These are phyloP conservation scores for Ophiostoma sp. DNA, from an alignment of 2,329 filamentous ascomycete genomes.

Conservation along the genomic window DNA sequence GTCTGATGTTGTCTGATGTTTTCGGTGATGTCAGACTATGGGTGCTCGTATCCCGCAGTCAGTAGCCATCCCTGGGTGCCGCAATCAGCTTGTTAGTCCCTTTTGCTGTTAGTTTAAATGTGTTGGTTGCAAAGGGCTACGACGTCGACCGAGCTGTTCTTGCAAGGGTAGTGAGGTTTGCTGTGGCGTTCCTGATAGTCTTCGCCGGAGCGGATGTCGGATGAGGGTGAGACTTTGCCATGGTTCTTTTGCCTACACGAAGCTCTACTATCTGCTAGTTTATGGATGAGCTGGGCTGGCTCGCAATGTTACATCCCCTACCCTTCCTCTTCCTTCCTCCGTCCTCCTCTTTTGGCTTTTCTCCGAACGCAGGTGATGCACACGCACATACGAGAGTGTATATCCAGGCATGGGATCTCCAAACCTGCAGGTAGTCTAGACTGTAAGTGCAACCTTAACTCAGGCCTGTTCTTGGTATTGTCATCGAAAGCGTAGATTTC, in stretches of 20 bases:
- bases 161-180: too few relatives aligned
- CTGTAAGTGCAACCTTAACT: neutral
- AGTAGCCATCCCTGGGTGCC: neutral
- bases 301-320: neutral
- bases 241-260: neutral
- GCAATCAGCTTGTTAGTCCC: neutral
- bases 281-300: neutral
- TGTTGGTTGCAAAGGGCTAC: neutral
- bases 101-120: neutral
- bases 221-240: neutral
- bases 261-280: too few relatives aligned
- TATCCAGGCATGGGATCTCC: neutral
- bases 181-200: too few relatives aligned
- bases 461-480: conserved; percentile 7
- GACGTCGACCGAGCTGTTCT: neutral
- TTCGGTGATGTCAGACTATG: neutral
- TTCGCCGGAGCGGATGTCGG: neutral
- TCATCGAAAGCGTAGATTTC: neutral
- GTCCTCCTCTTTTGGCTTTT: too few relatives aligned
- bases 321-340: too few relatives aligned
- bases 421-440: neutral
- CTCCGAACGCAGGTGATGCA: too few relatives aligned
- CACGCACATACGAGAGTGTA: too few relatives aligned
- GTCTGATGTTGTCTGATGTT: neutral
- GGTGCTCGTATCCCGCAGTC: neutral